These are phyloP conservation scores for Talaromyces thailandensis DNA, from an alignment of 495 filamentous ascomycete species.

Conservation along the genomic window DNA sequence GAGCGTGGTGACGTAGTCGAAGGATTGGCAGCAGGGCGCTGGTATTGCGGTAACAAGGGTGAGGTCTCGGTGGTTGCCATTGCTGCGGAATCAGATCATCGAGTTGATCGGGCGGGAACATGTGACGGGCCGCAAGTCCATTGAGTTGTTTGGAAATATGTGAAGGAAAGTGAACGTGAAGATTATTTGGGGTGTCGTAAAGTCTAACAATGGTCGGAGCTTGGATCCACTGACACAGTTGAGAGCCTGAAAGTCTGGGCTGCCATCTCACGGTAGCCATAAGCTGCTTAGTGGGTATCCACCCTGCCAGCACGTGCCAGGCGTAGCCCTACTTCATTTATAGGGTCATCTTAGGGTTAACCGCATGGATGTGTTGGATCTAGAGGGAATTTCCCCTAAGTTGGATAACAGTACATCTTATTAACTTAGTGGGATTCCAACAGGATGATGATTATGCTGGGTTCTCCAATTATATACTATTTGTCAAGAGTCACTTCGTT, in stretches of 20 bases:
- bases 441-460: too few species aligned
- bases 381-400: too few species aligned
- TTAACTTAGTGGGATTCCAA: too few species aligned
- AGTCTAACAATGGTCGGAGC: background rate
- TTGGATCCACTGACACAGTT: background rate
- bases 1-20: constrained; percentile 33
- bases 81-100: background rate
- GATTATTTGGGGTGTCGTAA: background rate
- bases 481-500: too few species aligned
- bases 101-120: background rate
- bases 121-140: background rate
- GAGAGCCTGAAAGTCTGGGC: background rate
- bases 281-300: background rate
- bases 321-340: background rate
- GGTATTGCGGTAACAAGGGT: constrained; percentile 37
- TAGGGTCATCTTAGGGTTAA: background rate
- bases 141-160: background rate
- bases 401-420: too few species aligned
- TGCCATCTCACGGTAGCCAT: background rate
- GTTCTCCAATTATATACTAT: too few species aligned
- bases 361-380: too few species aligned
- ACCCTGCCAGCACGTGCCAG: background rate
- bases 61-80: constrained; percentile 39
- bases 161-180: background rate
- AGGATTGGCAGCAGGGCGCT: constrained; percentile 14